Base-by-base conservation (phyloP, 306 rosid genomes). In the Erythrophleum fordii region DNA sequence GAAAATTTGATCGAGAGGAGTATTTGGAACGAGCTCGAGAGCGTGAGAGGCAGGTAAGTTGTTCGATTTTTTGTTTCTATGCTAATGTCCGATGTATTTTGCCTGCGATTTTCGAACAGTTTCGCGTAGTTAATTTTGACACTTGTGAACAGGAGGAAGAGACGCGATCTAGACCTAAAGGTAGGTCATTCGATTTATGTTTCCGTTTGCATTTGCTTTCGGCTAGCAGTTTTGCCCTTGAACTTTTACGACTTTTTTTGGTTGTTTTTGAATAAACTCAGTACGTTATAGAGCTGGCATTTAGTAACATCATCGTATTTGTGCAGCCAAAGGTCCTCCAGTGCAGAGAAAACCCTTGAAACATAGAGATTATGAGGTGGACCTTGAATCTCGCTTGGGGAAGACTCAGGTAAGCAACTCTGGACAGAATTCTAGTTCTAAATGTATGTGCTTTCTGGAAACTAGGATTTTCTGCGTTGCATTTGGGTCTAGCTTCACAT, bases 281-380 rank as follows among this genome's bases (percentile, higher is more conserved):
- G 20, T 46, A 61, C 20, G 58, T 75, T 66, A 11, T 80, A 8
- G 73, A 35, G 29, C 48, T 65, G 62, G n/a, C 42, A 56, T 61
- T 75, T 64, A 79, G 75, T 79, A 23, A 48, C 34, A 69, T 49
- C 3, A 11, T 79, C 10, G n/a, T 75, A 48, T 73, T 68, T 10
- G 6, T 86, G 78, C 87, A 96, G 94, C 86, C 0, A 93, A 92
- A 86, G 98, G 97, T 53, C 98, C 98, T 78, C 90, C 79, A 0
- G 97, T 89, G 71, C 98, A 92, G 80, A 89, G 98, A 88, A 90
- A 96, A 82, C 98, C 99, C 65, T 84, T 96, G 88, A 96, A 96
- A 82, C 98, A 93, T 71, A 88, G 99, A 83, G 99, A 96, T 88
- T 96, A 87, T 78, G 98, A 92, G 86, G 99, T 96, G 10, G 94